Conservation (phyloP, 257 asterid species). For the Solanum bukasovii region DNA sequence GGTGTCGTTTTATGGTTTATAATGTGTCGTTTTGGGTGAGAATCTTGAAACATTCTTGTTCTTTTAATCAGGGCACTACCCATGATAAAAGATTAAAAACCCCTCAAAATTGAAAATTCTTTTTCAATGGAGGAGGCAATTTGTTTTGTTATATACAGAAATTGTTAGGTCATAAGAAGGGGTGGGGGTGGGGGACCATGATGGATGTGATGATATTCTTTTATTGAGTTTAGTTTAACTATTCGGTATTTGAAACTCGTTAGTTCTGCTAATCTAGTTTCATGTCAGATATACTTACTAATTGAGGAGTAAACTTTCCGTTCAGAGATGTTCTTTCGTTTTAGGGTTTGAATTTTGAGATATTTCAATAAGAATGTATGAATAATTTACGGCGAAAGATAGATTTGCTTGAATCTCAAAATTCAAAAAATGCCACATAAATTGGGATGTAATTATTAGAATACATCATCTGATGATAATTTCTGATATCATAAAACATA, state of each 20-base stretch:
- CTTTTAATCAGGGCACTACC: neutral
- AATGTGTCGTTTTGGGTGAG: neutral
- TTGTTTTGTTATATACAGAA: neutral
- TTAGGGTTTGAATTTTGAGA: neutral
- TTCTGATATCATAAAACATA: neutral
- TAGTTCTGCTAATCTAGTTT: neutral
- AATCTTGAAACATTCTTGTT: neutral
- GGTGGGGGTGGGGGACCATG: neutral
- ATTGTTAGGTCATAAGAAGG: neutral
- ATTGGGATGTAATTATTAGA: neutral
- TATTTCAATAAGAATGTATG: neutral
- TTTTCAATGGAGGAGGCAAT: neutral
- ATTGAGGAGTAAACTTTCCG: neutral
- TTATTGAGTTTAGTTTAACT: neutral
- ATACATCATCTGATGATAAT: neutral
- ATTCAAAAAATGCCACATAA: too few species aligned
- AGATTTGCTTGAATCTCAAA: accelerated
- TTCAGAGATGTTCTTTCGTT: neutral
- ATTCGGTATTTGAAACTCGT: neutral
- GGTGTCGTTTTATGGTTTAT: neutral
- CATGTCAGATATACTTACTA: neutral
- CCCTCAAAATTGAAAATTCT: neutral
- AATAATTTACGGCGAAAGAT: accelerated
- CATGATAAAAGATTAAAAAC: neutral
- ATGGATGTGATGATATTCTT: neutral